Percentiles rank a stretch among this genome's conserved stretches.
These are phyloP conservation scores for Neophaeococcomyces mojaviensis DNA, from an alignment of 2,329 filamentous ascomycete genomes.

Conservation along the genomic window DNA sequence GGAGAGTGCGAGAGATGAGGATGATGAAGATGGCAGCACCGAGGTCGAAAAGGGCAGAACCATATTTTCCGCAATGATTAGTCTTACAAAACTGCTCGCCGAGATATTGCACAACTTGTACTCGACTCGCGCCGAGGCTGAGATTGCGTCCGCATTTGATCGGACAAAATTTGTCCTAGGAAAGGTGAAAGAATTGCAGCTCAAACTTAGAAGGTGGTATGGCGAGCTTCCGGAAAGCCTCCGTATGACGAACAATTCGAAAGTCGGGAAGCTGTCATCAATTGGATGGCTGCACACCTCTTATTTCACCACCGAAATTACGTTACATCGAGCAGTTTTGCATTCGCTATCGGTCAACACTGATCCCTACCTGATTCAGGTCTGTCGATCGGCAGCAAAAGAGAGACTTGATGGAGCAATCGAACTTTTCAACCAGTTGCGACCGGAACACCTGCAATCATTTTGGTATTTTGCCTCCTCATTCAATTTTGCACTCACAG, in stretches of 20 bases:
- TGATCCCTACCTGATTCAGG: slow-evolving; percentile 66
- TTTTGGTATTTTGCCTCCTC: slow-evolving; percentile 62
- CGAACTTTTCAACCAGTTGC: slow-evolving; percentile 92
- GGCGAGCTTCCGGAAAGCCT: slow-evolving; percentile 40
- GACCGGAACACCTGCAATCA: slow-evolving; percentile 73
- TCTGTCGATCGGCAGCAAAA: slow-evolving; percentile 88
- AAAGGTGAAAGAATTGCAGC: slow-evolving; percentile 46
- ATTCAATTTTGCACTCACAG: slow-evolving; percentile 83
- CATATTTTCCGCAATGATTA: slow-evolving; percentile 46
- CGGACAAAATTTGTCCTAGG: slow-evolving; percentile 44
- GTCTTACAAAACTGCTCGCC: slow-evolving; percentile 44
- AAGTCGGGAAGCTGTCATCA: slow-evolving; percentile 32
- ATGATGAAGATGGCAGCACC: slow-evolving; percentile 24
- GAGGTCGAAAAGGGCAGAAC: slow-evolving; percentile 35
- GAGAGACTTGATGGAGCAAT: slow-evolving; percentile 90
- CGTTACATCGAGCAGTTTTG: slow-evolving; percentile 36
- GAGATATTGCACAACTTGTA: slow-evolving; percentile 47
- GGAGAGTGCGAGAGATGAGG: slow-evolving; percentile 24
- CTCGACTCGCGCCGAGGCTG: slow-evolving; percentile 35
- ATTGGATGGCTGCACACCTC: slow-evolving; percentile 39
- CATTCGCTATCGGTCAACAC: slow-evolving; percentile 32
- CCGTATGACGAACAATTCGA: slow-evolving; percentile 34
- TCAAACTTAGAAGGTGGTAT: slow-evolving; percentile 48
- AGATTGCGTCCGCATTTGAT: slow-evolving; percentile 16
- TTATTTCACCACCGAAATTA: slow-evolving; percentile 41